A percentile compares a stretch with the other conserved stretches of the same genome.
Conservation (phyloP, 768 basidiomycete genomes). For the Paxillus rubicundulus region DNA sequence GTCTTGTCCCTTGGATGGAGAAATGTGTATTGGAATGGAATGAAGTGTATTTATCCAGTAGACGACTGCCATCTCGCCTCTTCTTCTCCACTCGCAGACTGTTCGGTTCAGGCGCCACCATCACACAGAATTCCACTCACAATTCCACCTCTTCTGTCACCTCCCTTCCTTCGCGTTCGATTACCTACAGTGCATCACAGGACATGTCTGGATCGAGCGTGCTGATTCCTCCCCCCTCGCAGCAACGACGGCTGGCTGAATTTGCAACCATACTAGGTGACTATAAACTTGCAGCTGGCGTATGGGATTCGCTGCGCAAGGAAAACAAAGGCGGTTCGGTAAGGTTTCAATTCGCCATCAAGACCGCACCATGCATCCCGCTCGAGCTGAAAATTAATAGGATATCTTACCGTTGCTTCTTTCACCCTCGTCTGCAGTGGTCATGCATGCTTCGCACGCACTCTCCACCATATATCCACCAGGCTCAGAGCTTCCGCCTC, state of each 20-base stretch:
- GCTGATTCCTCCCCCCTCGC: slow-evolving; percentile 47
- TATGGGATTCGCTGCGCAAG: slow-evolving; percentile 87
- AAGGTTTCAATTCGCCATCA: slow-evolving; percentile 28
- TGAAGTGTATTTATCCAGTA: slow-evolving; percentile 76
- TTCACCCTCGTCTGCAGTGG: slow-evolving; percentile 60
- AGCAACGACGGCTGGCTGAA: slow-evolving; percentile 88
- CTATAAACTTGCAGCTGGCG: slow-evolving; percentile 72
- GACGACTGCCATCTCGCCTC: slow-evolving; percentile 78
- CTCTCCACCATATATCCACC: slow-evolving; percentile 47
- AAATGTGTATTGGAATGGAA: slow-evolving; percentile 93
- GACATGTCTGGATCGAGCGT: slow-evolving; percentile 14
- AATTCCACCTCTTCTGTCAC: slow-evolving; percentile 39
- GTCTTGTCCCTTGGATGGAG: slow-evolving; percentile 95
- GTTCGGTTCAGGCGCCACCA: slow-evolving; percentile 63
- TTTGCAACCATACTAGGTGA: slow-evolving; percentile 93
- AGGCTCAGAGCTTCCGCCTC: slow-evolving; percentile 50
- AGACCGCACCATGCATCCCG: neutral
- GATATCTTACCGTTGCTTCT: slow-evolving; percentile 79
- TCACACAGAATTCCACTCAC: slow-evolving; percentile 42
- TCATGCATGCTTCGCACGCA: slow-evolving; percentile 60
- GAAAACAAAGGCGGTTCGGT: slow-evolving; percentile 88
- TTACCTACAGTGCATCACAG: slow-evolving; percentile 38
- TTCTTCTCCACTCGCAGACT: slow-evolving; percentile 83
- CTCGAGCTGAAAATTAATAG: slow-evolving; percentile 37
- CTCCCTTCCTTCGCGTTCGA: slow-evolving; percentile 35